These are phyloP conservation scores for Somion occarium DNA, from an alignment of 1,284 basidiomycete genomes.

Conservation along the genomic window DNA sequence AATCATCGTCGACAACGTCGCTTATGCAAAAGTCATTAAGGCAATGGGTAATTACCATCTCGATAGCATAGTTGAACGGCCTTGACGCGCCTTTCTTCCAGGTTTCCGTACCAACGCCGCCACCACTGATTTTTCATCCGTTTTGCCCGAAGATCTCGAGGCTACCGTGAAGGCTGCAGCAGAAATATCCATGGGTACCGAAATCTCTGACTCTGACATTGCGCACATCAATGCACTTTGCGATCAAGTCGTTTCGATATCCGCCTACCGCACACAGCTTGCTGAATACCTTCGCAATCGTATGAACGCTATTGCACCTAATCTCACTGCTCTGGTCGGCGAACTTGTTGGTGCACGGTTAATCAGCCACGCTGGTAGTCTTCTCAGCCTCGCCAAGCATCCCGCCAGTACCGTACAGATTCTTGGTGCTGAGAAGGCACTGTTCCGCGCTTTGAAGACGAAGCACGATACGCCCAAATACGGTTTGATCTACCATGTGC, in stretches of 20 bases:
- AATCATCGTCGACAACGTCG: conserved; percentile 95
- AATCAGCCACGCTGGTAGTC: conserved; percentile 94
- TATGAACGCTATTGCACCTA: conserved; percentile 97
- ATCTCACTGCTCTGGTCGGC: conserved; percentile 92
- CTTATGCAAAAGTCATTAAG: conserved; percentile 91
- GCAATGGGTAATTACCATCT: conserved; percentile 64
- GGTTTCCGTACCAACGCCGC: conserved; percentile 93
- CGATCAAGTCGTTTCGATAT: conserved; percentile 96
- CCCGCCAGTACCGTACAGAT: conserved; percentile 98
- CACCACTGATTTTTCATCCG: conserved; percentile 80
- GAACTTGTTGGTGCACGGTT: conserved; percentile 95
- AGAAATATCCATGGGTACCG: conserved; percentile 98
- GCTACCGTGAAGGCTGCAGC: conserved; percentile 88
- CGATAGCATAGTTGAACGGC: background rate
- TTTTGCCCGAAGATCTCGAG: conserved; percentile 95
- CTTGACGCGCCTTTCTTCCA: conserved; percentile 21
- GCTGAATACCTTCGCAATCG: conserved; percentile 94
- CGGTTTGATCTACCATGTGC: conserved; percentile 92
- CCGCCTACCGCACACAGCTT: conserved; percentile 90
- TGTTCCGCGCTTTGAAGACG: conserved; percentile 97
- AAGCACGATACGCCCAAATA: conserved; percentile 99
- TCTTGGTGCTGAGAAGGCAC: conserved; percentile 96
- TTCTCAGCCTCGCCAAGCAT: conserved; percentile 93
- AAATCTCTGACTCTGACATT: conserved; percentile 95
- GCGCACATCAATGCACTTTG: conserved; percentile 92